Evolutionary conservation across 768 basidiomycete species (phyloP), one percentile per base, ranked within the genome.

Genomic region (Infundibulicybe gibba): DNA sequence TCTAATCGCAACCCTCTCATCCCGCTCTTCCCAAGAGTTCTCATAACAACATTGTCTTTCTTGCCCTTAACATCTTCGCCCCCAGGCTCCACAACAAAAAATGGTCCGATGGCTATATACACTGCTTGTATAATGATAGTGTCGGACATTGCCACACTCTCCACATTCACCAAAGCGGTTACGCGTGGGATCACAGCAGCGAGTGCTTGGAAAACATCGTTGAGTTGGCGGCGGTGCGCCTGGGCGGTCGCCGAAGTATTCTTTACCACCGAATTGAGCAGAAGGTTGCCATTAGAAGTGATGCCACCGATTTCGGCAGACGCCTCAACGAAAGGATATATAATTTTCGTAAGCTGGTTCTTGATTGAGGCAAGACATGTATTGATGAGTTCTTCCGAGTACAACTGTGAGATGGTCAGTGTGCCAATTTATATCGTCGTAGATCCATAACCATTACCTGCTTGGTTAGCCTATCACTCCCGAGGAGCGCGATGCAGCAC

Each of bases 311-410:
- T 54, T 31, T 76, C 76, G 6, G 71, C 63, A 2, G 76, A 71
- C 0, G 83, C 84, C 57, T 94, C 92, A 4, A 94, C 80, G 52
- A 94, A 90, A 0, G 90, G 93, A 58, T 90, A 94, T 11, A 97
- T 72, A 40, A 90, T 74, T 58, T 81, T 80, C 1, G 80, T 80
- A 25, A 97, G 78, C 48, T 86, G 85, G 51, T 86, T 87, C 61
- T 94, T 94, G 51, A 93, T 75, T 0, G 85, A 72, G 37, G 67
- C 71, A 14, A 97, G 71, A 65, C 93, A 91, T 0, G 78, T 70
- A 0, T 83, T 83, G 51, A 99, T 90, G 10, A 94, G 74, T 60
- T 99, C 97, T 62, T 97, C 93, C 0, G 95, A 97, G 63, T 95
- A 95, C 8, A 97, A 69, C 88, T 94, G 57, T 14, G 6, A 38